phyloP scores from a whole-genome alignment of 352 stramenopile genomes.

The Hyphochytrium catenoides region DNA sequence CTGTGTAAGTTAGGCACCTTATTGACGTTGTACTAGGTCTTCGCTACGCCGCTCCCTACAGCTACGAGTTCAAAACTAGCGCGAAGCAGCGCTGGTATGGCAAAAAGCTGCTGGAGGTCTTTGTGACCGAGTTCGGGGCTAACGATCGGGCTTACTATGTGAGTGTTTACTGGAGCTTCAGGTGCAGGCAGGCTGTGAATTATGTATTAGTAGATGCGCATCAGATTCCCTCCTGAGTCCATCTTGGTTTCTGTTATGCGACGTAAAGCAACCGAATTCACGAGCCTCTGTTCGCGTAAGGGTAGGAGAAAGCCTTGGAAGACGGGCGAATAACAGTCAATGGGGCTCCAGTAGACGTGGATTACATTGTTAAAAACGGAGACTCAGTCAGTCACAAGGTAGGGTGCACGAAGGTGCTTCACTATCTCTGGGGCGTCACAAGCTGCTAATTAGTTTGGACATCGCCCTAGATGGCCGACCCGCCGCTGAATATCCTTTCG shows the following conservation, averaged over 20 bases:
- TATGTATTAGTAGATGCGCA: too few relatives aligned
- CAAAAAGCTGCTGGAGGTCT: slow-evolving; percentile 71
- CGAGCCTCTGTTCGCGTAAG: not conserved
- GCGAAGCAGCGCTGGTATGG: slow-evolving; percentile 83
- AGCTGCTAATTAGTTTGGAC: not conserved
- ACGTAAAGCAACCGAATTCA: too few relatives aligned
- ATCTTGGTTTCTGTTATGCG: too few relatives aligned
- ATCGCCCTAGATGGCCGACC: too few relatives aligned
- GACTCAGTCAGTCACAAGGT: slow-evolving; percentile 81
- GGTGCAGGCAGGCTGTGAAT: not conserved
- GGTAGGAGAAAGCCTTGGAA: slow-evolving; percentile 63
- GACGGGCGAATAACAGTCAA: slow-evolving; percentile 83
- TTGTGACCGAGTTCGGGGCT: slow-evolving; percentile 50
- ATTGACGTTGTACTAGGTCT: slow-evolving; percentile 24
- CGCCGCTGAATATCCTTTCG: too few relatives aligned
- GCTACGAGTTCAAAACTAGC: slow-evolving; percentile 82
- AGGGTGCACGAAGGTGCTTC: not conserved
- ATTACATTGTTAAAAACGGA: slow-evolving; percentile 64
- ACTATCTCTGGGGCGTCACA: not conserved
- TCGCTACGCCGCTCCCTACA: slow-evolving; percentile 70
- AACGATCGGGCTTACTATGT: slow-evolving; percentile 64
- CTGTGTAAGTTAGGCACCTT: too few relatives aligned
- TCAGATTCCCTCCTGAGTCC: too few relatives aligned
- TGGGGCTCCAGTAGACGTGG: slow-evolving; percentile 29
- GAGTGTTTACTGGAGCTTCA: not conserved